These are phyloP conservation scores for Hypoxylon sp. DNA, from an alignment of 2,329 filamentous ascomycete species.

Conservation along the genomic window DNA sequence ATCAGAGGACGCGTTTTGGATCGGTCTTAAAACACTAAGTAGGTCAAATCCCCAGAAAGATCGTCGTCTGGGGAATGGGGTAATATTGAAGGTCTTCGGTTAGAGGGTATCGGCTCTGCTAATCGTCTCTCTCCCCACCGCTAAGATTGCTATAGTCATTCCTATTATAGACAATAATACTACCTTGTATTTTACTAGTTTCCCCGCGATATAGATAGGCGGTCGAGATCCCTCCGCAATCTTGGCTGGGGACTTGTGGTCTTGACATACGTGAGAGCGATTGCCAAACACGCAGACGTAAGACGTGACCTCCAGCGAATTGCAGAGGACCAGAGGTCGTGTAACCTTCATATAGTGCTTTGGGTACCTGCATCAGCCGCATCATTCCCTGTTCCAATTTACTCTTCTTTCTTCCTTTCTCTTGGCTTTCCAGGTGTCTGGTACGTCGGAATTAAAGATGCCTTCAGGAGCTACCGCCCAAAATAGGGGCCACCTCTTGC, in stretches of 20 bases:
- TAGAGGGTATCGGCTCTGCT: constrained; percentile 27
- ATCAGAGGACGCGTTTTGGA: constrained; percentile 12
- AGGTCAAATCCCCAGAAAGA: background rate
- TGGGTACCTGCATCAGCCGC: constrained; percentile 30
- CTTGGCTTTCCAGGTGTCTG: constrained; percentile 26
- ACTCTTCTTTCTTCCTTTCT: constrained; percentile 8
- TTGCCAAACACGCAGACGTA: constrained; percentile 15
- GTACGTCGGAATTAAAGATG: constrained; percentile 37
- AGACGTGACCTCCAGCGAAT: constrained; percentile 16
- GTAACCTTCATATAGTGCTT: constrained; percentile 27
- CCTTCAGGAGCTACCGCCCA: constrained; percentile 26
- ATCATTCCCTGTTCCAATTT: constrained; percentile 4
- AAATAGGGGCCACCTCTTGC: constrained; percentile 45
- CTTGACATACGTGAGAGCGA: constrained; percentile 18
- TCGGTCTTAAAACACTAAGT: constrained; percentile 7
- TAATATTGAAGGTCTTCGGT: constrained; percentile 26
- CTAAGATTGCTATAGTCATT: constrained; percentile 23
- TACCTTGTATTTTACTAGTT: constrained; percentile 24
- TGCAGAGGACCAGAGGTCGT: constrained; percentile 6
- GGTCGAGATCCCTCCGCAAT: constrained; percentile 36
- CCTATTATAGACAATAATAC: constrained; percentile 31
- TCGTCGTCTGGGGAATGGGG: constrained; percentile 17
- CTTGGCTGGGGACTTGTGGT: constrained; percentile 28
- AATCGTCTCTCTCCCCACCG: constrained; percentile 24
- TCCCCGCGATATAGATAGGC: constrained; percentile 35